These are phyloP conservation scores for Mucor circinelloides DNA, from an alignment of 371 early-diverging fungal genomes.

Conservation along the genomic window DNA sequence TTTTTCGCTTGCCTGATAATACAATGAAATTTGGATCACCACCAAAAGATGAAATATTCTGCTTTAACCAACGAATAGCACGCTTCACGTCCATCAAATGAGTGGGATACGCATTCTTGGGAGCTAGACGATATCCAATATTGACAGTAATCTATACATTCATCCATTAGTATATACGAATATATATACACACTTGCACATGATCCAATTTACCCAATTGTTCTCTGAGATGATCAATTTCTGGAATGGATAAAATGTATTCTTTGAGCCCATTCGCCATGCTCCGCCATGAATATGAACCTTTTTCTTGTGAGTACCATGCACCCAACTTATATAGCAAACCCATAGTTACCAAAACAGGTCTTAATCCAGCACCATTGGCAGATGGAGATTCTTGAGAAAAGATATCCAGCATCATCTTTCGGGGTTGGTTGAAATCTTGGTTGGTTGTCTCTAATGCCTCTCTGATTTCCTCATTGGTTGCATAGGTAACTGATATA, in stretches of 20 bases:
- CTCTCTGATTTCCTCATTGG: conserved; percentile 50
- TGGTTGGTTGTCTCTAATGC: conserved; percentile 33
- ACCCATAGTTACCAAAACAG: conserved; percentile 40
- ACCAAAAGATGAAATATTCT: conserved; percentile 63
- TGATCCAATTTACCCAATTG: conserved; percentile 34
- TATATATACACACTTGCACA: too few species aligned
- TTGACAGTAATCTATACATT: conserved; percentile 63
- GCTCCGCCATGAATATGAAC: conserved; percentile 70
- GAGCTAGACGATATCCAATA: conserved; percentile 65
- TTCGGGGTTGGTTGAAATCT: conserved; percentile 31
- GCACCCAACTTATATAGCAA: too few species aligned
- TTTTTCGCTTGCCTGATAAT: conserved; percentile 49
- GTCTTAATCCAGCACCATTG: conserved; percentile 26
- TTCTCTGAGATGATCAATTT: conserved; percentile 35
- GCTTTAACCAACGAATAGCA: conserved; percentile 72
- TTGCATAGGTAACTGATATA: conserved; percentile 58
- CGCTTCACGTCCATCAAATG: conserved; percentile 76
- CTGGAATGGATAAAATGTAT: conserved; percentile 41
- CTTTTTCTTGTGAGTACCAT: too few species aligned
- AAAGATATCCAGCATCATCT: conserved; percentile 53
- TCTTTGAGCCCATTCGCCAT: conserved; percentile 59
- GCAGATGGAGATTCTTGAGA: conserved; percentile 12
- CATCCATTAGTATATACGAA: background rate
- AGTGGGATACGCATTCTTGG: conserved; percentile 59
- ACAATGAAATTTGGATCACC: conserved; percentile 73